Conservation (phyloP, 2,329 filamentous ascomycete species). For the Aspergillus fructus region DNA sequence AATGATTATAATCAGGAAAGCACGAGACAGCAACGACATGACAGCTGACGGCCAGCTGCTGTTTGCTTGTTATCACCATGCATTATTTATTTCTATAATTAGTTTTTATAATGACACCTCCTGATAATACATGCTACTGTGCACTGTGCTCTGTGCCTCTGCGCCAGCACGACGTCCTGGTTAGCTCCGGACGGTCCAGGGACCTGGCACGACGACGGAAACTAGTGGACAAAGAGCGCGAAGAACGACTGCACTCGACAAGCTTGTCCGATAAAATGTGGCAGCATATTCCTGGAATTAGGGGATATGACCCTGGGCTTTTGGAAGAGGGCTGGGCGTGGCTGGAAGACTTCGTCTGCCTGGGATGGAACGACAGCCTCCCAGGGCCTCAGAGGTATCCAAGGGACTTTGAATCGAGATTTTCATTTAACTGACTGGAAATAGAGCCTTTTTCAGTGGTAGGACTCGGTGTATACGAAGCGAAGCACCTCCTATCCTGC, state of each 20-base stretch:
- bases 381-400: neutral
- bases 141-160: neutral
- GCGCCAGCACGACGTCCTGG: neutral
- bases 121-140: neutral
- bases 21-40: neutral
- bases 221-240: neutral
- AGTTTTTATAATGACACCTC: neutral
- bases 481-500: no score
- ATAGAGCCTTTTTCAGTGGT: no score
- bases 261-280: neutral
- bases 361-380: neutral
- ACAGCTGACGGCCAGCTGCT: neutral
- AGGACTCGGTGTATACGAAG: no score
- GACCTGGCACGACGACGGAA: neutral
- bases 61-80: neutral
- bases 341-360: neutral
- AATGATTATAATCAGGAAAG: neutral
- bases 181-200: neutral
- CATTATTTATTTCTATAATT: no score
- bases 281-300: no score
- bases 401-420: no score
- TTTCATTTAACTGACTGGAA: no score
- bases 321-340: neutral
- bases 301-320: neutral
- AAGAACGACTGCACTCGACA: neutral